Conservation (phyloP, 257 asterid genomes). For the Nicotiana knightiana region DNA sequence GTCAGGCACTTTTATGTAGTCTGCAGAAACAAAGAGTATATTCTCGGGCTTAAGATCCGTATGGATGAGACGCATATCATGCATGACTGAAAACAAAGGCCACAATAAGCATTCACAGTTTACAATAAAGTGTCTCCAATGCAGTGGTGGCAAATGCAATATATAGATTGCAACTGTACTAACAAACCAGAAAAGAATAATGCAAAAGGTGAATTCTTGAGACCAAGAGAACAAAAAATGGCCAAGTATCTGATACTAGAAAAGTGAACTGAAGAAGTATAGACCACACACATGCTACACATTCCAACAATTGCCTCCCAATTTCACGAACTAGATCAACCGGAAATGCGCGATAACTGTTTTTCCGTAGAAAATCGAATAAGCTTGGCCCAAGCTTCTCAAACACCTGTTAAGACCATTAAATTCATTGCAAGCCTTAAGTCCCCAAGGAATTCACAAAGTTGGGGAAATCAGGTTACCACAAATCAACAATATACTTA, state of each 20-base stretch:
- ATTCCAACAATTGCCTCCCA: conserved; percentile 56
- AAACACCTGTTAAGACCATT: conserved; percentile 52
- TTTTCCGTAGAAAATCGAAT: conserved; percentile 54
- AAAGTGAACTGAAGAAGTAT: conserved; percentile 7
- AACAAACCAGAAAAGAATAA: conserved; percentile 9
- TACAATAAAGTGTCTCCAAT: background rate
- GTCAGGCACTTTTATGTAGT: conserved; percentile 39
- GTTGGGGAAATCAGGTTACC: conserved; percentile 25
- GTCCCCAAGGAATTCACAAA: conserved; percentile 30
- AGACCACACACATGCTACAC: conserved; percentile 51
- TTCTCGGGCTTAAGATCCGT: conserved; percentile 56
- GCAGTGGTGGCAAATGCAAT: background rate
- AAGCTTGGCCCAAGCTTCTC: conserved; percentile 65
- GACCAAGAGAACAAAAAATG: conserved; percentile 3
- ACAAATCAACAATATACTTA: conserved; percentile 35
- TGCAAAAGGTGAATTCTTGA: background rate
- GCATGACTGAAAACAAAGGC: conserved; percentile 34
- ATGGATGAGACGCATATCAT: conserved; percentile 50
- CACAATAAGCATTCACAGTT: conserved; percentile 7
- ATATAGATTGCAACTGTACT: background rate
- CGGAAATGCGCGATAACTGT: conserved; percentile 49
- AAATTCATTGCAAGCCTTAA: conserved; percentile 31
- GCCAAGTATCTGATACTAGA: conserved; percentile 16
- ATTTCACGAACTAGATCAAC: conserved; percentile 61
- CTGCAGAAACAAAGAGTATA: conserved; percentile 46